Evolutionary conservation across 2,329 filamentous ascomycete genomes (phyloP), one percentile per base, ranked within the genome.

Genomic region (Calonectria crousiana): DNA sequence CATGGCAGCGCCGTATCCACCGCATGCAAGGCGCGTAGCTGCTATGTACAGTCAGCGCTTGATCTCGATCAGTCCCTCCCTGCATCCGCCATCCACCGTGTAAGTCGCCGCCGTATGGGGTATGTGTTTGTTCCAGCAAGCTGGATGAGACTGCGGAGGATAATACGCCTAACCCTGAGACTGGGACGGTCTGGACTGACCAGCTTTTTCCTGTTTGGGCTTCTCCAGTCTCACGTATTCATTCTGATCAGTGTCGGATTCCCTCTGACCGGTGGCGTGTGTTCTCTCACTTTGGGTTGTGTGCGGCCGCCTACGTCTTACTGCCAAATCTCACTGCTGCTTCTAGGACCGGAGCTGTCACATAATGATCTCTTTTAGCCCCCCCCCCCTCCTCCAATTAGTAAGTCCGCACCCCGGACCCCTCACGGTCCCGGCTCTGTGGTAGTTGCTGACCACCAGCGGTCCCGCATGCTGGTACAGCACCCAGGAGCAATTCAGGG

Each of bases 361-460:
- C 41, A 49, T 23, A 65, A 30, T n/a, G 38, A n/a, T 62, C 36
- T 36, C 8, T 38, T 18, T 28, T 28, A 10, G 38, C 23, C n/a
- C 23, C n/a, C n/a, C 34, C 56, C 14, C n/a, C 23, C n/a, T 13
- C 34, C 36, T 16, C 26, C 56, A 16, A 62, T 62, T 62, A 41
- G 34, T 41, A 62, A 62, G 36, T 62, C 56, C 56, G 56, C 56
- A 62, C n/a, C 36, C 14, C n/a, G n/a, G 6, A 34, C 3, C 44
- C 18, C n/a, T 23, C 6, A 16, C 56, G 36, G 56, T 62, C 34
- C 56, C 56, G 34, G 13, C 56, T 10, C 56, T 38, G 56, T 36
- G 56, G 56, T 62, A 62, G 23, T 62, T 62, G 56, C 56, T 62
- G 56, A 62, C 56, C 56, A 41, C 56, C 56, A 30, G 18, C 36